Evolutionary conservation across 176 grass and related monocot species (phyloP).

Genomic region (Aegilops longissima): DNA sequence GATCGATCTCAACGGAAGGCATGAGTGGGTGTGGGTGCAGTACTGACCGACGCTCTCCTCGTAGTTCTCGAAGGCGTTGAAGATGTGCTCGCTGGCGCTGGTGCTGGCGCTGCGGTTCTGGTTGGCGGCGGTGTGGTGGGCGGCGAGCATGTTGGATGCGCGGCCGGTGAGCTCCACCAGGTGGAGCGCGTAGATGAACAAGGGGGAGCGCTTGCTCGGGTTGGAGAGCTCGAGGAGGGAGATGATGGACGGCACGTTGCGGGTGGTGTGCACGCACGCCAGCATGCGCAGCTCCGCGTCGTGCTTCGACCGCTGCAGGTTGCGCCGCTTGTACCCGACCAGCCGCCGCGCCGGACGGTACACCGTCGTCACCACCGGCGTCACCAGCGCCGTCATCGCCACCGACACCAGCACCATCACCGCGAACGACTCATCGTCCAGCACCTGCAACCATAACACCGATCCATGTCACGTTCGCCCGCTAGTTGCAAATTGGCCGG

Average conservation of each 20-base stretch:
- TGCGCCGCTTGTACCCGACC: conserved; percentile 63
- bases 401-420: conserved; percentile 56
- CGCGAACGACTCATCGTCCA: conserved; percentile 56
- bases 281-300: conserved; percentile 71
- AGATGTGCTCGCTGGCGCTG: conserved; percentile 45
- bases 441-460: conserved; percentile 16
- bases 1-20: not conserved
- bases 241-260: conserved; percentile 74
- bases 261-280: conserved; percentile 60
- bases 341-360: conserved; percentile 38
- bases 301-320: conserved; percentile 57
- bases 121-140: conserved; percentile 1
- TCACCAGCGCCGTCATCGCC: conserved; percentile 53
- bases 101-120: not conserved
- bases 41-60: conserved; percentile 30
- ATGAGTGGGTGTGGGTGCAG: not conserved
- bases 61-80: conserved; percentile 60
- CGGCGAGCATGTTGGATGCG: conserved; percentile 61
- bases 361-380: conserved; percentile 48
- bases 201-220: conserved; percentile 63
- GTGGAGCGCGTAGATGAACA: conserved; percentile 74
- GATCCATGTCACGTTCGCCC: not conserved
- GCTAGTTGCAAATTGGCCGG: not conserved
- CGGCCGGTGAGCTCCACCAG: conserved; percentile 74
- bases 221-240: conserved; percentile 59